phyloP scores from a whole-genome alignment of 2,329 filamentous ascomycete genomes.

The Paramyrothecium sp. region DNA sequence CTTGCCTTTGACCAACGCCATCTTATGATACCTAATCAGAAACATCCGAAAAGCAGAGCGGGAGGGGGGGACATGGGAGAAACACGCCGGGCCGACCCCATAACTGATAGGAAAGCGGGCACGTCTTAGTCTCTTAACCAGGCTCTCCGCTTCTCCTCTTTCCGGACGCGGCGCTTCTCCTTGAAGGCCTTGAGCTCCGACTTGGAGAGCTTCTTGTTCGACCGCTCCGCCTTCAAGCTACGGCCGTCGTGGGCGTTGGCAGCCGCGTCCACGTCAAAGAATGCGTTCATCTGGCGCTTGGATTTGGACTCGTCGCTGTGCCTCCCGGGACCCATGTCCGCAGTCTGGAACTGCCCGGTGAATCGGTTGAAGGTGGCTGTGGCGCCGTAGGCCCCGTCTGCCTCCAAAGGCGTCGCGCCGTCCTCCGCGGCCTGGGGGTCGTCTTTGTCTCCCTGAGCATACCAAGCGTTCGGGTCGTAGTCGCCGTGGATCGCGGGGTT shows the following conservation, averaged over 20 bases:
- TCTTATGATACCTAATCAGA: not conserved
- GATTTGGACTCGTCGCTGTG: slow-evolving; percentile 88
- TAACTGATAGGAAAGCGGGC: not conserved
- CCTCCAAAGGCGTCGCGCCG: slow-evolving; percentile 28
- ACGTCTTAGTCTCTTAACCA: slow-evolving; percentile 77
- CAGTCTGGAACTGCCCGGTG: slow-evolving; percentile 78
- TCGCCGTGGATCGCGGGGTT: slow-evolving; percentile 95
- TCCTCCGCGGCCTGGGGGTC: slow-evolving; percentile 23
- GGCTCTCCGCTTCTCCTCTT: slow-evolving; percentile 90
- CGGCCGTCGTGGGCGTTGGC: slow-evolving; percentile 88
- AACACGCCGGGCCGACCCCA: no score
- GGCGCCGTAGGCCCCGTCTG: slow-evolving; percentile 58
- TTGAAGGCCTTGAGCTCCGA: slow-evolving; percentile 88
- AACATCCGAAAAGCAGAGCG: no score
- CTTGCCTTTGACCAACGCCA: not conserved
- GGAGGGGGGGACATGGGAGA: no score
- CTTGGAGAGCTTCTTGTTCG: slow-evolving; percentile 80
- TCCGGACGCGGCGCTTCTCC: slow-evolving; percentile 83
- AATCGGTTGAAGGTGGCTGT: slow-evolving; percentile 86
- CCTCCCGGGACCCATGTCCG: slow-evolving; percentile 66
- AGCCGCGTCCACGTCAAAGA: slow-evolving; percentile 92
- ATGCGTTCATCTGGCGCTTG: slow-evolving; percentile 84
- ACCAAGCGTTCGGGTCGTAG: slow-evolving; percentile 95
- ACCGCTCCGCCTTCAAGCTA: slow-evolving; percentile 87
- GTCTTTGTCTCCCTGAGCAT: slow-evolving; percentile 63